Base-by-base conservation (phyloP, 495 filamentous ascomycete species). In the Tetracladium setigerum region DNA sequence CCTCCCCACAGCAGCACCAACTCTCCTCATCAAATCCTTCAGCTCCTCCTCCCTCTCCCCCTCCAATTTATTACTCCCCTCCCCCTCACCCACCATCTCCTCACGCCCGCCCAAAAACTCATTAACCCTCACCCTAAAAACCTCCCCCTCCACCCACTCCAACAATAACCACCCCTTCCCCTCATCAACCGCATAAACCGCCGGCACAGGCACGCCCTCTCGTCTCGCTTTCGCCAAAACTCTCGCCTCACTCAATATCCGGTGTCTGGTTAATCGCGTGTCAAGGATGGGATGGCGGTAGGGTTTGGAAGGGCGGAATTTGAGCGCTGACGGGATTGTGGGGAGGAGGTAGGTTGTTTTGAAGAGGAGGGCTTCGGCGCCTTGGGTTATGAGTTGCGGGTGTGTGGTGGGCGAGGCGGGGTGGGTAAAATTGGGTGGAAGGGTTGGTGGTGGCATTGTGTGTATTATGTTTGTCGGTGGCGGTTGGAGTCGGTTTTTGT, bases 301-400 rank as follows among this genome's bases (percentile, higher is more conserved):
- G 18, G 85, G 77, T 66, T 98, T 98, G 19, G 84, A 73, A 5
- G 94, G 92, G 11, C 92, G 89, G 76, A 94, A 81, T 69, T 98
- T 98, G 48, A 97, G 82, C 0, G 89, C 87, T 57, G 81, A 85
- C 12, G 84, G 79, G 38, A 76, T 74, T 48, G 66, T 53, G 47
- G 87, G 77, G 12, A 72, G 58, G 55, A 95, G 85, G 69, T 86
- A 89, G 54, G 76, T 80, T 8, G 90, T 91, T 56, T 77, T 78
- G 84, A 90, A 97, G 61, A 98, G 74, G 58, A 89, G 87, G 38
- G 86, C 88, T 78, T 98, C 92, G 64, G 92, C 92, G 69, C 92
- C 92, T 74, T 96, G 92, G 32, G 83, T 78, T 49, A 96, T 75
- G 58, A 92, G 68, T 63, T 51, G 67, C 40, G 77, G 69, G 14